Base-by-base conservation (phyloP, 331 rosid genomes). In the Ulmus americana region DNA sequence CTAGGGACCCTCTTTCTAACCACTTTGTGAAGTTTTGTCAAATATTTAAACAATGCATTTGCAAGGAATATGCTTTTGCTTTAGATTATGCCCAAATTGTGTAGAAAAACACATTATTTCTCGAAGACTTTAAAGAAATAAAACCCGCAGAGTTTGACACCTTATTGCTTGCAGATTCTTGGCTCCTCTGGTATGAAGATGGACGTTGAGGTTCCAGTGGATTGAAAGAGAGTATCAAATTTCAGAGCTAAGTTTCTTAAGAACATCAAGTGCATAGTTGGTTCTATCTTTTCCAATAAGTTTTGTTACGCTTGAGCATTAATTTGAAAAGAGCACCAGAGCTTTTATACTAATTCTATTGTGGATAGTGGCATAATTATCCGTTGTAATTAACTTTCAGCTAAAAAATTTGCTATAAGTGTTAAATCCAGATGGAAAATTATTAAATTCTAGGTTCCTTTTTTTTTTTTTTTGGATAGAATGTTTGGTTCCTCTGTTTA, bases 171-270 rank as follows among this genome's bases (percentile, higher is more conserved):
- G 68, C 80, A 85, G 95, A 76, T 81, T 76, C 83, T 85, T 74
- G 81, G 92, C 62, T 74, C 79, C 68, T 59, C 77, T 50, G 82
- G 71, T 67, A 45, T 85, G 71, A 85, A 85, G 84, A 88, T 85
- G 95, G 95, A 83, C 70, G 92, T 82, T 14, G 92, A 85, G 73
- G 83, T 88, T 71, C 86, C 80, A 0, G 82, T 85, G 69, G 90
- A 85, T 70, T 88, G 70, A 73, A 61, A 45, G 44, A 61, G 61
- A 66, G 45, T 16, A 48, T 38, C 58, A 13, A 39, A 46, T 63
- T 15, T 61, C 16, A 48, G 8, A 45, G 69, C 35, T 63, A 69
- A 14, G 47, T 10, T 48, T 28, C 51, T 56, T 38, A 28, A 77
- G 51, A 61, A 64, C 39, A 66, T 39, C 7, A 35, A 48, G 56